Evolutionary conservation across 2,329 filamentous ascomycete species (phyloP).

Genomic region (Lecanosticta acicola): DNA sequence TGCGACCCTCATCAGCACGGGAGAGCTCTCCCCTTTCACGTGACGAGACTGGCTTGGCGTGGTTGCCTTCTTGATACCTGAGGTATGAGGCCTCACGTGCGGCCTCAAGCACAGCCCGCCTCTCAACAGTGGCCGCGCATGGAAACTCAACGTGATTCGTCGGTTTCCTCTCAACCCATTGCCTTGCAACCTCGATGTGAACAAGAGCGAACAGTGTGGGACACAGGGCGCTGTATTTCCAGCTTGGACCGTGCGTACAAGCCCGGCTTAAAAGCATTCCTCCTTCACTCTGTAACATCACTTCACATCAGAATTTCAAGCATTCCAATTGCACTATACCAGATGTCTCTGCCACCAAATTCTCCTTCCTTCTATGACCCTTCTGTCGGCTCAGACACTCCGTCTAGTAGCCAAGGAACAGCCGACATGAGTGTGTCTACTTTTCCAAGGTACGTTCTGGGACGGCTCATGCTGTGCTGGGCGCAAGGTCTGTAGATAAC

Average conservation of each 20-base stretch:
- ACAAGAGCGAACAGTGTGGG: not conserved
- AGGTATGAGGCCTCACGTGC: not conserved
- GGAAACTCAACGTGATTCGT: not conserved
- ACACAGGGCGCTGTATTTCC: no score
- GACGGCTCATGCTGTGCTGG: not conserved
- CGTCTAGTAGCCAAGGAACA: not conserved
- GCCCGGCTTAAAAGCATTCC: no score
- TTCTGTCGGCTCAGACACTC: not conserved
- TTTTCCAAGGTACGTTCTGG: not conserved
- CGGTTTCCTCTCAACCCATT: not conserved
- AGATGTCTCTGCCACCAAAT: not conserved
- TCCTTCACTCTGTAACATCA: not conserved
- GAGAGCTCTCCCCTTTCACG: not conserved
- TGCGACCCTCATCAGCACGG: not conserved
- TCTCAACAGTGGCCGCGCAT: not conserved
- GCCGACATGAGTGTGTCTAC: not conserved
- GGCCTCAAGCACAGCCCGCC: not conserved
- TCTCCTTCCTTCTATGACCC: not conserved
- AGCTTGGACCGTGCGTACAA: no score
- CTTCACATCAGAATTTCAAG: not conserved
- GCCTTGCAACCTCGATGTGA: not conserved
- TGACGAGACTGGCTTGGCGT: not conserved
- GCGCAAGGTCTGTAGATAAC: not conserved
- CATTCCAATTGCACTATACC: not conserved
- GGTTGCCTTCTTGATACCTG: not conserved